Evolutionary conservation across 2,329 filamentous ascomycete genomes (phyloP), one percentile per base, ranked within the genome.

Genomic region (Metarhizium rileyi): DNA sequence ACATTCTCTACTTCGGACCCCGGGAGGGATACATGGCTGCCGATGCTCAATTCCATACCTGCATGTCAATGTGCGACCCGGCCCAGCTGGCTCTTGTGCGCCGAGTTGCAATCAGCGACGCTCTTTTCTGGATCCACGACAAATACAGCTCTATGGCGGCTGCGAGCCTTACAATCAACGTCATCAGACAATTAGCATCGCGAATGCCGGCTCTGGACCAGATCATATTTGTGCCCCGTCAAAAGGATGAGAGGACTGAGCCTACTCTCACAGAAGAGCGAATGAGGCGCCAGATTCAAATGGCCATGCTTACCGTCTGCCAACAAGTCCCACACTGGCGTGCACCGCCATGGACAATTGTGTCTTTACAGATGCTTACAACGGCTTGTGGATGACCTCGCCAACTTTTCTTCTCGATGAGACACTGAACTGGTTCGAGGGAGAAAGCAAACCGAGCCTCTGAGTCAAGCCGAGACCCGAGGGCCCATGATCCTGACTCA

Each of bases 1-100:
- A 77, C 51, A 64, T 72, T n/a, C 62, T 76, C 47, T 76, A 71
- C 57, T 75, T 76, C 54, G 72, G 72, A 33, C 64, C 68, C 10
- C 64, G 69, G 28, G 58, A 68, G 25, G 72, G 71, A 47, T 70
- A 66, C 60, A 71, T 71, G 66, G 70, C 69, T 20, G 65, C 71
- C 46, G 66, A 69, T 50, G 64, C 71, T 5, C 67, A 75, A 53
- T 70, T 76, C 49, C 64, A 66, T 46, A 71, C 70, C 14, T 67
- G 67, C 56, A 64, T 75, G 60, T 59, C 66, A 47, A 63, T 75
- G 57, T 70, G 67, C 54, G 62, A 64, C 41, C 67, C 63, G 5
- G 57, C 56, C 9, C 70, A 76, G 52, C 63, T 75, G 43, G 64
- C 63, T 8, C 50, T 55, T 10, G 66, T 76, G 18, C 65, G 64